Percentiles rank a stretch among this genome's conserved stretches.
phyloP scores from a whole-genome alignment of 768 basidiomycete genomes.

The Agaricus blazei region DNA sequence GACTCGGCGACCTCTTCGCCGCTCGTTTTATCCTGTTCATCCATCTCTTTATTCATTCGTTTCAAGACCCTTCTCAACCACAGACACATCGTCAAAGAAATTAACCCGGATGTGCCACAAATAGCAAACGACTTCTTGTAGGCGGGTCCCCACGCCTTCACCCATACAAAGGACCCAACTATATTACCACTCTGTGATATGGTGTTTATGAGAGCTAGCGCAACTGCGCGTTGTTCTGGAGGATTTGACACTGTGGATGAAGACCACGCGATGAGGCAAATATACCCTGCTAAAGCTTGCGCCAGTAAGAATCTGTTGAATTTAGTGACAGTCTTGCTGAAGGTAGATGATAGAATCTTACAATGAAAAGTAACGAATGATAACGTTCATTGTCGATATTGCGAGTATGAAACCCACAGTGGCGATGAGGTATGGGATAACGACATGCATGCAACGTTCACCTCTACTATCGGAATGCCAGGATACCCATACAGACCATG shows the following conservation, averaged over 20 bases:
- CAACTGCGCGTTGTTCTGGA: constrained; percentile 82
- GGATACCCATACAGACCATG: constrained; percentile 48
- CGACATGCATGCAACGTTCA: constrained; percentile 71
- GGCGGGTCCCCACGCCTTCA: constrained; percentile 59
- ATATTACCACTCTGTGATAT: constrained; percentile 83
- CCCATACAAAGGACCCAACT: constrained; percentile 77
- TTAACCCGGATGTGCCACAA: constrained; percentile 53
- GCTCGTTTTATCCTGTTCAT: constrained; percentile 30
- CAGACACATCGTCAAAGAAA: constrained; percentile 46
- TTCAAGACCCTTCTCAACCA: constrained; percentile 39
- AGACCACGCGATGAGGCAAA: constrained; percentile 54
- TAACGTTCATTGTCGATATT: constrained; percentile 55
- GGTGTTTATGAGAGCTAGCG: constrained; percentile 76
- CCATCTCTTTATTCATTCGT: constrained; percentile 34
- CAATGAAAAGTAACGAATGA: constrained; percentile 54
- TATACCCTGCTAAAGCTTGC: constrained; percentile 67
- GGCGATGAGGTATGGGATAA: constrained; percentile 47
- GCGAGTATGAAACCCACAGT: constrained; percentile 67
- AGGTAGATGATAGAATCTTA: background rate
- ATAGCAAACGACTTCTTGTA: constrained; percentile 71
- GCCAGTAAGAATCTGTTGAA: constrained; percentile 66
- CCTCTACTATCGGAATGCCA: constrained; percentile 68
- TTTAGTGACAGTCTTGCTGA: background rate
- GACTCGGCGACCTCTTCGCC: constrained; percentile 28
- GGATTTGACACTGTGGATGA: constrained; percentile 50